Conservation (phyloP, 495 filamentous ascomycete species). For the Letharia lupina region DNA sequence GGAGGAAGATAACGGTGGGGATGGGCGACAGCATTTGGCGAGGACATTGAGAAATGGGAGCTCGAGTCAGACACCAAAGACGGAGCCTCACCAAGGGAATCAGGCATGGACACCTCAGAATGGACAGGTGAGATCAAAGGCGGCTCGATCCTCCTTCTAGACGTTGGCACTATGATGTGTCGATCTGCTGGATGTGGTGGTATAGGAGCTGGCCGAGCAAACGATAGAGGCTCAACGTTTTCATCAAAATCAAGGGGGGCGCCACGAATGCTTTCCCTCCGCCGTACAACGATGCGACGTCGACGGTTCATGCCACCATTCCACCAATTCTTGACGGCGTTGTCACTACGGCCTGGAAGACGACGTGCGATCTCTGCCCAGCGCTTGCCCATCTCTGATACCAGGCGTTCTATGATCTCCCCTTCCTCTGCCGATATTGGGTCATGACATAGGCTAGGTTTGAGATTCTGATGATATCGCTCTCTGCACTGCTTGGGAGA, state of each 20-base stretch:
- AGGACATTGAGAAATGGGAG: conserved; percentile 47
- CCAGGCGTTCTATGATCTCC: conserved; percentile 68
- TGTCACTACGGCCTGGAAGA: conserved; percentile 86
- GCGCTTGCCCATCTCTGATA: conserved; percentile 73
- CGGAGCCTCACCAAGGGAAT: conserved; percentile 54
- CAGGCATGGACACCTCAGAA: conserved; percentile 50
- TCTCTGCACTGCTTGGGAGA: conserved; percentile 95
- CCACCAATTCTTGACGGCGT: conserved; percentile 99
- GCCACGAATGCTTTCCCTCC: conserved; percentile 14
- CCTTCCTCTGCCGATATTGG: conserved; percentile 92
- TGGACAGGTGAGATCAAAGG: conserved; percentile 64
- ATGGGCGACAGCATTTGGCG: conserved; percentile 29
- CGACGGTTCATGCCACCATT: conserved; percentile 86
- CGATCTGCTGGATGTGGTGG: conserved; percentile 23
- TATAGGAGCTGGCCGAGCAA: conserved; percentile 21
- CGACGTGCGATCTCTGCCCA: conserved; percentile 93
- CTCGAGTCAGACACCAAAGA: conserved; percentile 65
- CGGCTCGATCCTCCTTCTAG: conserved; percentile 46
- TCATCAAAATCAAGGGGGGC: conserved; percentile 20
- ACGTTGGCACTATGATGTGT: conserved; percentile 40
- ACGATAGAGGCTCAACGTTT: conserved; percentile 26
- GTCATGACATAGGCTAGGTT: conserved; percentile 80
- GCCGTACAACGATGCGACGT: conserved; percentile 25
- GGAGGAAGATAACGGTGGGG: conserved; percentile 9
- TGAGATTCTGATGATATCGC: conserved; percentile 91